Conservation (phyloP, 768 basidiomycete genomes). For the Mycena venus region DNA sequence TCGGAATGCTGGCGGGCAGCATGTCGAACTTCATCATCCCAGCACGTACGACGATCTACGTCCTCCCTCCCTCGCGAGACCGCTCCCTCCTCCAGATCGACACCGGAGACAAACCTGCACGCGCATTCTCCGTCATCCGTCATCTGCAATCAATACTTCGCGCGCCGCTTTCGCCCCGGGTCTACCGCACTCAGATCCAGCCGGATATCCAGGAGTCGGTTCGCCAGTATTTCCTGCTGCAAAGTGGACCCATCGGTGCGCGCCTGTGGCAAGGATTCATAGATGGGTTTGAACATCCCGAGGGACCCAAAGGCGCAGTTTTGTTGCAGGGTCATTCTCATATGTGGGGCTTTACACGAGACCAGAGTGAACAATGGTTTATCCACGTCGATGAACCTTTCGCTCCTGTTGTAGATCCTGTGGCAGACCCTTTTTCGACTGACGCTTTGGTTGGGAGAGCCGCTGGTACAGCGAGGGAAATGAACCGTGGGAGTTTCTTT, state of each 20-base stretch:
- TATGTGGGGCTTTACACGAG: conserved; percentile 21
- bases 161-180: not conserved
- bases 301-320: conserved; percentile 12
- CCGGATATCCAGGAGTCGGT: not conserved
- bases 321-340: not conserved
- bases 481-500: too few species aligned
- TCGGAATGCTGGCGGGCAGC: not conserved
- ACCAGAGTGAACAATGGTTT: not conserved
- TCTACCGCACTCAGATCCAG: not conserved
- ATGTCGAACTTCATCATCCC: not conserved
- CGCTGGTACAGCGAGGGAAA: too few species aligned
- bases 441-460: too few species aligned
- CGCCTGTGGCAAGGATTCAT: conserved; percentile 16
- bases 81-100: not conserved
- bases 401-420: too few species aligned
- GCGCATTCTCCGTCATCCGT: conserved; percentile 5
- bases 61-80: not conserved
- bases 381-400: not conserved
- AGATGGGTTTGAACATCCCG: not conserved
- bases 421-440: too few species aligned
- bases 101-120: not conserved
- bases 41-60: not conserved
- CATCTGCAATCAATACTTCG: not conserved
- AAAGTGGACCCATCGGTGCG: not conserved
- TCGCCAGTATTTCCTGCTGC: conserved; percentile 3